Conservation (phyloP, 1,284 basidiomycete species). For the Puccinia hordei region DNA sequence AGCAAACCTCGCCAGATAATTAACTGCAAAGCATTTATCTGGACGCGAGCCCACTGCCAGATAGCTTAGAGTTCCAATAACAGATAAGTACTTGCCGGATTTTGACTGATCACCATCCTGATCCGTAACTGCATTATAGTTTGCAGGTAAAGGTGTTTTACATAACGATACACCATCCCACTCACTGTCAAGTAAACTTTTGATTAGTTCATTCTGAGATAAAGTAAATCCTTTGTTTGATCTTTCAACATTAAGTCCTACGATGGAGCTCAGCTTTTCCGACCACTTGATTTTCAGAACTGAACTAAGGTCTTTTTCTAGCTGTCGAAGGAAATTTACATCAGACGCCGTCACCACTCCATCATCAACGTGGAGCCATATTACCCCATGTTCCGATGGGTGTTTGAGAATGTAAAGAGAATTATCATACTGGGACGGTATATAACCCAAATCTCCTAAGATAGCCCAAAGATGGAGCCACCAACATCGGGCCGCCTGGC, state of each 20-base stretch:
- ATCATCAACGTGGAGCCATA: constrained; percentile 39
- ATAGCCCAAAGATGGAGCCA: background rate
- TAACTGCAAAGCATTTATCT: no score
- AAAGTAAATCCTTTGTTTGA: background rate
- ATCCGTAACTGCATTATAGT: background rate
- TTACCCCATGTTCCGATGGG: background rate
- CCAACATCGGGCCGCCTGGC: no score
- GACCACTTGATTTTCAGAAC: background rate
- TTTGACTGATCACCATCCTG: no score
- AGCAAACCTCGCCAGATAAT: background rate
- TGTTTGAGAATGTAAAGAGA: constrained; percentile 1
- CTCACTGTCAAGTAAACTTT: background rate
- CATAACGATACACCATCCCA: background rate
- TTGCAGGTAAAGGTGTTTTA: background rate
- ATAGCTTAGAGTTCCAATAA: no score
- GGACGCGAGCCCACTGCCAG: no score
- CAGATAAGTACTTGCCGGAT: no score
- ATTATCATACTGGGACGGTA: background rate
- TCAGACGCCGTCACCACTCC: background rate
- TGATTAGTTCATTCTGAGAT: background rate
- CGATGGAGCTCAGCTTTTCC: background rate
- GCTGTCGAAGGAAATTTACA: background rate
- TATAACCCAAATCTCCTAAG: background rate
- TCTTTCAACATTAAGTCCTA: background rate
- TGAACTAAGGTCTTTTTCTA: background rate